Conservation (phyloP, 2,329 filamentous ascomycete species). For the Aspergillus transmontanensis region DNA sequence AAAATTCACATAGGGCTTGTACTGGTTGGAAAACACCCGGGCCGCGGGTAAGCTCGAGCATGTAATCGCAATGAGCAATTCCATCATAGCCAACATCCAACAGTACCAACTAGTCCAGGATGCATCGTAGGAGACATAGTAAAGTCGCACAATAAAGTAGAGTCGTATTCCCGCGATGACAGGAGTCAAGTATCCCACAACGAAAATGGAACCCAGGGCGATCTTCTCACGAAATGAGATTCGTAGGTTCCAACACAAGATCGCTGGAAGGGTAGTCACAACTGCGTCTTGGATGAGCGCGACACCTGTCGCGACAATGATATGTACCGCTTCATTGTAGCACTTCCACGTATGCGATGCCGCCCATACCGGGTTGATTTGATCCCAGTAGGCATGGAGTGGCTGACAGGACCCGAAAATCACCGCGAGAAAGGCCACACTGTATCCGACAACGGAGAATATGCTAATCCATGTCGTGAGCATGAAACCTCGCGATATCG, state of each 20-base stretch:
- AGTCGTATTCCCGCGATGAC: constrained; percentile 4
- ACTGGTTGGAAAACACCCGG: constrained; percentile 8
- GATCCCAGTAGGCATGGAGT: constrained; percentile 7
- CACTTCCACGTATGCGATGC: constrained; percentile 4
- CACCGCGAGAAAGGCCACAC: constrained; percentile 7
- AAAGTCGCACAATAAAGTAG: constrained; percentile 8
- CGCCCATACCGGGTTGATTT: constrained; percentile 5
- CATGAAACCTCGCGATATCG: constrained; percentile 7
- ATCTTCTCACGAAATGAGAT: constrained; percentile 12
- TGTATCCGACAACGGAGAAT: constrained; percentile 8
- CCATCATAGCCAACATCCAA: constrained; percentile 10
- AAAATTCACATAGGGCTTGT: neutral
- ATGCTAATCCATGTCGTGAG: constrained; percentile 10
- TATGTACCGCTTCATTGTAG: constrained; percentile 9
- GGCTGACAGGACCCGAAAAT: constrained; percentile 11
- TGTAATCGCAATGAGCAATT: constrained; percentile 4
- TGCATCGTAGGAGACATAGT: constrained; percentile 3
- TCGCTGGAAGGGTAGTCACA: constrained; percentile 5
- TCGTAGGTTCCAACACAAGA: constrained; percentile 6
- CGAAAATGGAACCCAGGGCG: constrained; percentile 5
- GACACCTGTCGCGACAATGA: constrained; percentile 8
- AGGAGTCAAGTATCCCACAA: constrained; percentile 5
- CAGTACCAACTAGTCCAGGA: constrained; percentile 12
- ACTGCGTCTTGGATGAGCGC: constrained; percentile 9
- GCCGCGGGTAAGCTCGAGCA: constrained; percentile 9